These are phyloP conservation scores for Cryphonectria nitschkei DNA, from an alignment of 2,329 filamentous ascomycete species.

Conservation along the genomic window DNA sequence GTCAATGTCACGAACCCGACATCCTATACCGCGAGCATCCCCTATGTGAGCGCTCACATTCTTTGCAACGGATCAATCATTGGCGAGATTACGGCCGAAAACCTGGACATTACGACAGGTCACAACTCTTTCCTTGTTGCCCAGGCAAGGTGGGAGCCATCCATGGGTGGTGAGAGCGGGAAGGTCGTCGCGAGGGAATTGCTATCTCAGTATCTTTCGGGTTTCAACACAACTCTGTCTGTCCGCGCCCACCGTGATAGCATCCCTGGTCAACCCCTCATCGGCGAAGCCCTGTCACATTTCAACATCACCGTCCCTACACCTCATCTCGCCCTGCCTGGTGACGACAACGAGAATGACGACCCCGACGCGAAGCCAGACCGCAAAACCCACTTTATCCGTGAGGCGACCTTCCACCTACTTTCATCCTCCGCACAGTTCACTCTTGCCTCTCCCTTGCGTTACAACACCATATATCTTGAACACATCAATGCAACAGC, in stretches of 20 bases:
- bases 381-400: slow-evolving; percentile 69
- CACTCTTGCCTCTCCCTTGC: slow-evolving; percentile 77
- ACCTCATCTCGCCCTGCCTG: slow-evolving; percentile 66
- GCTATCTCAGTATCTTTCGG: slow-evolving; percentile 85
- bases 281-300: slow-evolving; percentile 73
- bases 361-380: slow-evolving; percentile 32
- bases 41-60: slow-evolving; percentile 77
- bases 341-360: slow-evolving; percentile 43
- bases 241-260: slow-evolving; percentile 71
- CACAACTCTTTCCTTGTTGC: slow-evolving; percentile 72
- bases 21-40: slow-evolving; percentile 80
- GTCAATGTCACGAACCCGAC: slow-evolving; percentile 92
- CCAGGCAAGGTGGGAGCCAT: slow-evolving; percentile 75
- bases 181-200: slow-evolving; percentile 69
- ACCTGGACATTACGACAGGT: slow-evolving; percentile 68
- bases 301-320: slow-evolving; percentile 74
- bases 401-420: slow-evolving; percentile 84
- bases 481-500: slow-evolving; percentile 83
- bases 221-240: slow-evolving; percentile 80
- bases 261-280: slow-evolving; percentile 72
- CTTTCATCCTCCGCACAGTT: slow-evolving; percentile 87
- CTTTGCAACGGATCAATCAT: slow-evolving; percentile 73
- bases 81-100: slow-evolving; percentile 71
- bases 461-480: slow-evolving; percentile 73
- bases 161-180: slow-evolving; percentile 64